Evolutionary conservation across 331 rosid genomes (phyloP), one percentile per base, ranked within the genome.

Genomic region (Saraca asoca): DNA sequence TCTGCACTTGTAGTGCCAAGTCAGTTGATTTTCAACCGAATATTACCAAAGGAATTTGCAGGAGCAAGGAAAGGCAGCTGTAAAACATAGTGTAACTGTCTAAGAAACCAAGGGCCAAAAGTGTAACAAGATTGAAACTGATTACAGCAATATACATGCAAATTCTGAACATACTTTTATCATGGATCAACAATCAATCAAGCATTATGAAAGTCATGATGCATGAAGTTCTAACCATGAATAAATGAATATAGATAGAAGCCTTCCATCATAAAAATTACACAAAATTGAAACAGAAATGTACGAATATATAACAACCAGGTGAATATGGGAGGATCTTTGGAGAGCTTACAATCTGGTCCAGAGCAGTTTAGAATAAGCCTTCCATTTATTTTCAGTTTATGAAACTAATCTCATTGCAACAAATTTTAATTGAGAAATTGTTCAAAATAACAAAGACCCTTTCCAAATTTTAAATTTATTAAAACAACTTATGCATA

Each of bases 1-100:
- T 46, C 53, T 10, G 13, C 54, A 62, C 16, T 51, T 61, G 14
- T 15, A 39, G 48, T 14, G 64, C 54, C 44, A 37, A 19, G 33
- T 54, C 20, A 19, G 43, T 64, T 69, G 34, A 50, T 74, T 52
- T 43, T 60, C 41, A 12, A 62, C 31, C 29, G 64, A 19, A 61
- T 9, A 52, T 35, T 55, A 39, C 16, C 0, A 39, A 60, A 52
- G 29, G 15, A 52, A 70, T 69, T 45, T 48, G 20, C 12, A 3
- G 39, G 58, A 66, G 37, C 16, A 41, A 60, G 39, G 33, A 71
- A 55, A 62, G 63, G 61, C 50, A 44, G 41, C 37, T 33, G 12
- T 29, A 10, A 58, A 68, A 63, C 41, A 41, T n/a, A 63, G 9
- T 24, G 35, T 24, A 24, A 45, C n/a, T n/a, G 55, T 42, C 59